Evolutionary conservation across 768 basidiomycete genomes (phyloP).

Genomic region (Tulasnella sp.): DNA sequence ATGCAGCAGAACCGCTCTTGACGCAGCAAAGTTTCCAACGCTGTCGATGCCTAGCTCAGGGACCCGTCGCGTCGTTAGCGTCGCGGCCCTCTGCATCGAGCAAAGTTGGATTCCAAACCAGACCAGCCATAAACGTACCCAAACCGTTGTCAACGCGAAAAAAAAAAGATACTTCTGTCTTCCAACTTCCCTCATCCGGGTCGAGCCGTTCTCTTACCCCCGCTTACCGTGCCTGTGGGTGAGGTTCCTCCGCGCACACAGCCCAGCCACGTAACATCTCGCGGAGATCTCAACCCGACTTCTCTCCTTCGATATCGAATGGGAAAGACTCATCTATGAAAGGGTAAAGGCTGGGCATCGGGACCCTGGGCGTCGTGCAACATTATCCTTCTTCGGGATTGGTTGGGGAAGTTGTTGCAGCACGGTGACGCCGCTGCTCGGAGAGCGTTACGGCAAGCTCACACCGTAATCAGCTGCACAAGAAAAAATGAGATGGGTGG

Average conservation of each 20-base stretch:
- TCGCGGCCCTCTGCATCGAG: neutral
- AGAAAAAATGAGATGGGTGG: too few relatives aligned
- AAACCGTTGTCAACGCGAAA: neutral
- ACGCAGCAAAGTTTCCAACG: neutral
- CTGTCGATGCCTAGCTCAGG: neutral
- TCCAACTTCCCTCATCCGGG: neutral
- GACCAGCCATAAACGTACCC: neutral
- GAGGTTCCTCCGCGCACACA: neutral
- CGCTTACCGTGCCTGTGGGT: neutral
- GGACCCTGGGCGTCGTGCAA: too few relatives aligned
- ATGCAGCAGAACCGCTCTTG: neutral
- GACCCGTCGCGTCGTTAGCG: neutral
- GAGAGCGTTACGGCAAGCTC: too few relatives aligned
- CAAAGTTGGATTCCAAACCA: neutral
- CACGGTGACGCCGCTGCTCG: too few relatives aligned
- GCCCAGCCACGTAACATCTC: neutral
- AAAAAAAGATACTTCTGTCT: neutral
- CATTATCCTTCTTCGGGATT: too few relatives aligned
- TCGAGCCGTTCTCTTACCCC: neutral
- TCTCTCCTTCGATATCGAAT: neutral
- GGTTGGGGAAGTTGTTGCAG: too few relatives aligned
- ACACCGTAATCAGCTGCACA: too few relatives aligned
- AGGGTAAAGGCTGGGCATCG: too few relatives aligned
- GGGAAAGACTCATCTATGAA: neutral
- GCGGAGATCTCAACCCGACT: neutral